Percentiles rank a stretch among this genome's conserved stretches.
Conservation (phyloP, 2,329 filamentous ascomycete species). For the Nemania abortiva region DNA sequence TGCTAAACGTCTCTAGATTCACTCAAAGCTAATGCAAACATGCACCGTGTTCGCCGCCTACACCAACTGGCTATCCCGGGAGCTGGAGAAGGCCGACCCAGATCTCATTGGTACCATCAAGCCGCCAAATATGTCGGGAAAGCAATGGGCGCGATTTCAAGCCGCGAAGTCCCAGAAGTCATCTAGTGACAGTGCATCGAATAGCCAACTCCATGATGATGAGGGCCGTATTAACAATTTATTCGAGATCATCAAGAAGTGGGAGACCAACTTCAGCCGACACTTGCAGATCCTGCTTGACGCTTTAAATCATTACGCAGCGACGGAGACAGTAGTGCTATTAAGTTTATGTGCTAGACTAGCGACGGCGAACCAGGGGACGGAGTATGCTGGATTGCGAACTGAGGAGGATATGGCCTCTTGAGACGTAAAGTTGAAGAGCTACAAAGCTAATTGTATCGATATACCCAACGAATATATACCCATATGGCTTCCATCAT, state of each 20-base stretch:
- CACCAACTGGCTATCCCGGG: slow-evolving; percentile 85
- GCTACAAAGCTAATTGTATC: slow-evolving; percentile 16
- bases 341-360: slow-evolving; percentile 86
- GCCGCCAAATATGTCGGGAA: slow-evolving; percentile 69
- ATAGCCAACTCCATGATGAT: slow-evolving; percentile 55
- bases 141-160: slow-evolving; percentile 72
- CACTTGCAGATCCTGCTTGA: slow-evolving; percentile 95
- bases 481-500: background rate
- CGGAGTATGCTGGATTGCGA: slow-evolving; percentile 70
- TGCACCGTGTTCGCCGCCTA: slow-evolving; percentile 95
- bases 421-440: slow-evolving; percentile 25
- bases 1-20: slow-evolving; percentile 72
- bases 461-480: slow-evolving; percentile 24
- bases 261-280: slow-evolving; percentile 91
- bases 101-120: slow-evolving; percentile 73
- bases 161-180: slow-evolving; percentile 59
- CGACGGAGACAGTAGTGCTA: slow-evolving; percentile 95
- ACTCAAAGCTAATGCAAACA: slow-evolving; percentile 96
- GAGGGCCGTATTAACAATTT: slow-evolving; percentile 76
- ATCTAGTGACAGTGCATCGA: slow-evolving; percentile 53
- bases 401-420: slow-evolving; percentile 66
- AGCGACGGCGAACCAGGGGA: slow-evolving; percentile 84
- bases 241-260: slow-evolving; percentile 88
- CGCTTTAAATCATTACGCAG: slow-evolving; percentile 95
- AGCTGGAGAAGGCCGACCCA: slow-evolving; percentile 85